A percentile compares a stretch with the other conserved stretches of the same genome.
Conservation (phyloP, 2,329 filamentous ascomycete genomes). For the Ophiostoma perfectum region DNA sequence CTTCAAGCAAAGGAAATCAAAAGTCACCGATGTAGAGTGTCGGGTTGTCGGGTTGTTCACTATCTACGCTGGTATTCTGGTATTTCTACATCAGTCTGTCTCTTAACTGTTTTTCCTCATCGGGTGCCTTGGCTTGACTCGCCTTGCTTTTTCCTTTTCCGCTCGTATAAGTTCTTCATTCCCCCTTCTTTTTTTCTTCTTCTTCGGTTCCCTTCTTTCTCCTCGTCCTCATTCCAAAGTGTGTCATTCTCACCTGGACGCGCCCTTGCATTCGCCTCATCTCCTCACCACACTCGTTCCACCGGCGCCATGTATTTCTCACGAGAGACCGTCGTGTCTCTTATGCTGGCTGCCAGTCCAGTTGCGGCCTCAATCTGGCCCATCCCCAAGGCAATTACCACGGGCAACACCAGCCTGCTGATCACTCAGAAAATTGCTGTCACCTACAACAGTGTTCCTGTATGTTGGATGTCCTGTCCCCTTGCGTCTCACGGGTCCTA, state of each 20-base stretch:
- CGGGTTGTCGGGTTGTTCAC: not conserved
- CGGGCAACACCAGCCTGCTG: conserved; percentile 49
- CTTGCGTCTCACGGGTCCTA: conserved; percentile 25
- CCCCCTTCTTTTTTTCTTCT: not conserved
- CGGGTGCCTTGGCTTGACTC: not conserved
- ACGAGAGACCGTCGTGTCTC: conserved; percentile 31
- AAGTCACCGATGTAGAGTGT: not conserved
- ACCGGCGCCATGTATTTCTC: conserved; percentile 27
- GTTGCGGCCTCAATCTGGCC: conserved; percentile 55
- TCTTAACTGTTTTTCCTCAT: not conserved
- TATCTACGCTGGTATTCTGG: not conserved
- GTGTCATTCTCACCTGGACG: not conserved
- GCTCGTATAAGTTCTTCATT: not conserved
- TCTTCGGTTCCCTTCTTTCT: not conserved
- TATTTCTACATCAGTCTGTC: not conserved
- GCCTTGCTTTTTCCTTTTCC: not conserved
- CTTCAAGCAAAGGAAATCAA: not conserved
- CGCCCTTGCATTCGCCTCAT: not conserved
- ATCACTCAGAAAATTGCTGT: conserved; percentile 48
- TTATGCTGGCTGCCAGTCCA: conserved; percentile 35
- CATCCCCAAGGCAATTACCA: conserved; percentile 46
- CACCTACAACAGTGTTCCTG: conserved; percentile 54
- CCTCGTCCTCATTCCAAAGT: not conserved
- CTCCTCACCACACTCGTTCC: conserved; percentile 8
- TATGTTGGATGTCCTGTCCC: conserved; percentile 40